Percentiles rank a stretch among this genome's conserved stretches.
phyloP scores from a whole-genome alignment of 2,329 filamentous ascomycete species.

The Colletotrichum sansevieriae region DNA sequence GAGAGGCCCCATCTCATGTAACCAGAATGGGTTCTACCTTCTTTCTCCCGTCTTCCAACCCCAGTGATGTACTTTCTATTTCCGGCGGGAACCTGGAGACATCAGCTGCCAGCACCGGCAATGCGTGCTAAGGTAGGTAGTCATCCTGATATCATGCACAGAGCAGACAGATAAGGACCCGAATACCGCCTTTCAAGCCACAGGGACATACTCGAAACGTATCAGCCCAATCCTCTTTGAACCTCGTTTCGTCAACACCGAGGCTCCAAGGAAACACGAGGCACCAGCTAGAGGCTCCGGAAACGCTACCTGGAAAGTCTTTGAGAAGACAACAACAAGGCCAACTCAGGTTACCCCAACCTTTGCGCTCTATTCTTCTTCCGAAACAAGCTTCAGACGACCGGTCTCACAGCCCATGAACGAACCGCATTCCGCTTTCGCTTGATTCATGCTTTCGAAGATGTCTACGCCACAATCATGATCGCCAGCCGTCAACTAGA shows the following conservation, averaged over 20 bases:
- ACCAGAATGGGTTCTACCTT: background rate
- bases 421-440: constrained; percentile 32
- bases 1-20: background rate
- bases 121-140: background rate
- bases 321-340: constrained; percentile 3
- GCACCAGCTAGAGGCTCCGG: background rate
- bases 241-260: constrained; percentile 28
- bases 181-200: constrained; percentile 12
- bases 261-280: constrained; percentile 29
- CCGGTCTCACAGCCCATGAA: background rate
- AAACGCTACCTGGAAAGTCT: background rate
- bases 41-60: background rate
- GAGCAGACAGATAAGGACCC: too few relatives aligned
- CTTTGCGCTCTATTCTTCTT: constrained; percentile 3
- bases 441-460: constrained; percentile 18
- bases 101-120: background rate
- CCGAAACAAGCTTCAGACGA: constrained; percentile 36
- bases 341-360: background rate
- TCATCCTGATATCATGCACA: background rate
- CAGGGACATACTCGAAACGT: background rate
- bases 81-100: background rate
- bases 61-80: too few relatives aligned
- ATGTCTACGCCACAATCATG: constrained; percentile 11
- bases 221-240: background rate
- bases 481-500: background rate